A percentile compares a stretch with the other conserved stretches of the same genome.
Evolutionary conservation across 1,284 basidiomycete species (phyloP).

Genomic region (Inonotus hispidus): DNA sequence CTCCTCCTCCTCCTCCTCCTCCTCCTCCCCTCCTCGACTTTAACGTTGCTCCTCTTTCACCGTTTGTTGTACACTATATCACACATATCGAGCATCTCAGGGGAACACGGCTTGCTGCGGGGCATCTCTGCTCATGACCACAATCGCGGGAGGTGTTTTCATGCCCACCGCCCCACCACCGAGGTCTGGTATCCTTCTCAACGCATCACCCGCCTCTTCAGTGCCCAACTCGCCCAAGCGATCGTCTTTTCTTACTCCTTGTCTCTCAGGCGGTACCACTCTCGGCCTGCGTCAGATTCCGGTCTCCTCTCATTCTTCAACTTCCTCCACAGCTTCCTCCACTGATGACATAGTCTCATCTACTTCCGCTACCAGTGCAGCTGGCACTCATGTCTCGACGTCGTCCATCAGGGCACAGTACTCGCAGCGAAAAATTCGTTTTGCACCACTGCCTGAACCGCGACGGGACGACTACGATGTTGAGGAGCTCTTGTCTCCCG

Average conservation of each 20-base stretch:
- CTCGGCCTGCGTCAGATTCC: neutral
- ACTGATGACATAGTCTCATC: constrained; percentile 17
- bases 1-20: neutral
- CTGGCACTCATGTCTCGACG: neutral
- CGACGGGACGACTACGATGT: constrained; percentile 42
- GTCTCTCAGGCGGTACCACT: neutral
- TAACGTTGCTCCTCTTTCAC: too few species aligned
- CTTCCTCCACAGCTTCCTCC: constrained; percentile 15
- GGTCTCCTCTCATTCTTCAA: constrained; percentile 13
- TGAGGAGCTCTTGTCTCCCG: constrained; percentile 33
- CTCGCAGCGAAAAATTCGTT: constrained; percentile 49
- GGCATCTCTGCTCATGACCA: constrained; percentile 5
- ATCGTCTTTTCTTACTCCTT: constrained; percentile 4
- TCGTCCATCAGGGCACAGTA: neutral
- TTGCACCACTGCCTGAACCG: constrained; percentile 74
- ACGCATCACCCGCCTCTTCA: constrained; percentile 15
- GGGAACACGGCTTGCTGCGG: neutral
- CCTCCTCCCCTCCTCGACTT: neutral
- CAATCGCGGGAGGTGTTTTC: constrained; percentile 9
- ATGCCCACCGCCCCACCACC: constrained; percentile 8
- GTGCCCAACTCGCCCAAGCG: constrained; percentile 15
- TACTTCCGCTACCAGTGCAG: constrained; percentile 12
- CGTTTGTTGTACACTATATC: neutral
- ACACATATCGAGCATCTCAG: neutral
- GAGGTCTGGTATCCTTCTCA: constrained; percentile 15